Base-by-base conservation (phyloP, 768 basidiomycete genomes). In the Tricholoma hemisulphureum region DNA sequence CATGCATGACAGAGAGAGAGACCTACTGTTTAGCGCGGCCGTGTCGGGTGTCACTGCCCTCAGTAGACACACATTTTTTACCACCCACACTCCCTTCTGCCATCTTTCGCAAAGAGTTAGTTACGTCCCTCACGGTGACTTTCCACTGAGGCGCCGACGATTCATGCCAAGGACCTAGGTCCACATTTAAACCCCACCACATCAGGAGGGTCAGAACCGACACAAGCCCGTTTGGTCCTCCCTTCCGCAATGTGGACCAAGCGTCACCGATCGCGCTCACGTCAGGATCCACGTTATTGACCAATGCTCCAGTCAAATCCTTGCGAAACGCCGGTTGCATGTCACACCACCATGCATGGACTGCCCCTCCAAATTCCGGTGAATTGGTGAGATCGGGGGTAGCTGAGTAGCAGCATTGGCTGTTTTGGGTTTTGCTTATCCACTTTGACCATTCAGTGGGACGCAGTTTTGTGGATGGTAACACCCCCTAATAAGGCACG, bases 311-410 rank as follows among this genome's bases (percentile, higher is more conserved):
- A 41, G 39, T 20, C n/a, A 39, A 20, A 13, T 39, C 8, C 23
- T 43, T 5, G 1, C 55, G 26, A 49, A 62, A 62, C 3, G 51
- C 20, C 10, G 55, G 61, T 34, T 62, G 61, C 50, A 62, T 50
- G 14, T n/a, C n/a, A 28, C 45, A 37, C 61, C 58, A 62, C 61
- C 58, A 62, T 4, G 23, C 29, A 45, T 59, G 50, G 20, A 62
- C 24, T 3, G 58, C 58, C 16, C 50, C 48, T 16, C 61, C 55
- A 39, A 62, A 62, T 26, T 61, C 56, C 6, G 55, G 46, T 16
- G 53, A 39, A 48, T 61, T 50, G 6, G 7, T 4, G 24, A 61
- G 39, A 41, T 41, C n/a, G 39, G 39, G 31, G 18, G 39, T 41
- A 41, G 39, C 39, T 41, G 39, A 41, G 20, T 41, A 41, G 39